Conservation (phyloP, 345 rosid species). For the Erysimum cheiranthoides region DNA sequence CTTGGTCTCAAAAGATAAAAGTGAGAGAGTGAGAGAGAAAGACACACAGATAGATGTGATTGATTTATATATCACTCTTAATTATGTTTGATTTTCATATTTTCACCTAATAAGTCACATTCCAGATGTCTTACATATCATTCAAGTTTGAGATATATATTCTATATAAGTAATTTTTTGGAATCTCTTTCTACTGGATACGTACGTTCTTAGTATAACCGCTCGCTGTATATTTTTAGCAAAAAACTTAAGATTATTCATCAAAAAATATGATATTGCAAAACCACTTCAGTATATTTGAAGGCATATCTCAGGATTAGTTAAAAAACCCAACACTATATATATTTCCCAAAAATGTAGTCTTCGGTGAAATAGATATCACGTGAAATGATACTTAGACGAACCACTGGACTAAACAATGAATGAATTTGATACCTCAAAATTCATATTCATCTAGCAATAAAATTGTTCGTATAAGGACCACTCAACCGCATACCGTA, state of each 20-base stretch:
- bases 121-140: constrained; percentile 1
- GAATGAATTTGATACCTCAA: constrained; percentile 14
- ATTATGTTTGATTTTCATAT: constrained; percentile 20
- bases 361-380: background rate
- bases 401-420: constrained; percentile 15
- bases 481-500: constrained; percentile 27
- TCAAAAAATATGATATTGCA: constrained; percentile 10
- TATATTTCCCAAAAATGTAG: background rate
- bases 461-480: constrained; percentile 7
- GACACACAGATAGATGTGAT: background rate
- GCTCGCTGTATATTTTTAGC: background rate
- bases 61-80: background rate
- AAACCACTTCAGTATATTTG: background rate
- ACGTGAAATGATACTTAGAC: constrained; percentile 4
- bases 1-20: constrained; percentile 56
- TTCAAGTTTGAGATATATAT: constrained; percentile 23
- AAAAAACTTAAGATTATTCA: background rate
- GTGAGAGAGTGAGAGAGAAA: constrained; percentile 2
- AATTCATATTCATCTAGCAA: constrained; percentile 19
- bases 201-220: background rate
- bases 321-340: background rate
- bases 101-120: constrained; percentile 23
- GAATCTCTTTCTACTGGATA: background rate
- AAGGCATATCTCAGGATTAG: background rate
- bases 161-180: background rate